These are phyloP conservation scores for Purshia tridentata DNA, from an alignment of 306 rosid genomes.

Conservation along the genomic window DNA sequence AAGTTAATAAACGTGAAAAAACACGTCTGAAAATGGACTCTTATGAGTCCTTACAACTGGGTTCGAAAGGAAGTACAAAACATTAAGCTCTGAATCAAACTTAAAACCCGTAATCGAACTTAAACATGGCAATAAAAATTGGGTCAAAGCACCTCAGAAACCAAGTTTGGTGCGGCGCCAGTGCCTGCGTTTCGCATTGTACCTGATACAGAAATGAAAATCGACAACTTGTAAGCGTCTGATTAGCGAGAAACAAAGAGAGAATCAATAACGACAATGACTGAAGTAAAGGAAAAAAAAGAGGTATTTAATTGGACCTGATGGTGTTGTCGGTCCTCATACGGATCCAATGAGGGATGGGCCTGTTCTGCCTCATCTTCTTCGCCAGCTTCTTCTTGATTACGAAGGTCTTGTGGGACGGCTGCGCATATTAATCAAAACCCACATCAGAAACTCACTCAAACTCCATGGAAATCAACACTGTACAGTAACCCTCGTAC, in stretches of 20 bases:
- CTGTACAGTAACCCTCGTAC: not conserved
- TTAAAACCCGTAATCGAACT: not conserved
- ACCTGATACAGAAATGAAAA: conserved; percentile 25
- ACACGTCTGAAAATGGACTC: not conserved
- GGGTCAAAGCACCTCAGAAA: conserved; percentile 35
- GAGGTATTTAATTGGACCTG: conserved; percentile 34
- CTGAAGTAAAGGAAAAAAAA: fast-evolving
- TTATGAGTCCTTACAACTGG: conserved; percentile 13
- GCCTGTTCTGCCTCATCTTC: conserved; percentile 98
- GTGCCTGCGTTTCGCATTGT: conserved; percentile 61
- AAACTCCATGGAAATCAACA: not conserved
- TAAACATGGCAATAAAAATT: not conserved
- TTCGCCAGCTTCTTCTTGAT: conserved; percentile 91
- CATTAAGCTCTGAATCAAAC: not conserved
- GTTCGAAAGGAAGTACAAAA: not conserved
- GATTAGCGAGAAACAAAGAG: not conserved
- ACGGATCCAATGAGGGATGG: conserved; percentile 90
- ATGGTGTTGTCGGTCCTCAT: conserved; percentile 87
- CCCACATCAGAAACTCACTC: conserved; percentile 5
- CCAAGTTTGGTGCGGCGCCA: conserved; percentile 68
- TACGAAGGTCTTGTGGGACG: conserved; percentile 83
- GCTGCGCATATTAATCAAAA: conserved; percentile 33
- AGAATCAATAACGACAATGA: not conserved
- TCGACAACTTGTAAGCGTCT: not conserved
- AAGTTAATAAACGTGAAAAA: not conserved